Evolutionary conservation across 2,329 filamentous ascomycete genomes (phyloP).

Genomic region (Gremmenia infestans): DNA sequence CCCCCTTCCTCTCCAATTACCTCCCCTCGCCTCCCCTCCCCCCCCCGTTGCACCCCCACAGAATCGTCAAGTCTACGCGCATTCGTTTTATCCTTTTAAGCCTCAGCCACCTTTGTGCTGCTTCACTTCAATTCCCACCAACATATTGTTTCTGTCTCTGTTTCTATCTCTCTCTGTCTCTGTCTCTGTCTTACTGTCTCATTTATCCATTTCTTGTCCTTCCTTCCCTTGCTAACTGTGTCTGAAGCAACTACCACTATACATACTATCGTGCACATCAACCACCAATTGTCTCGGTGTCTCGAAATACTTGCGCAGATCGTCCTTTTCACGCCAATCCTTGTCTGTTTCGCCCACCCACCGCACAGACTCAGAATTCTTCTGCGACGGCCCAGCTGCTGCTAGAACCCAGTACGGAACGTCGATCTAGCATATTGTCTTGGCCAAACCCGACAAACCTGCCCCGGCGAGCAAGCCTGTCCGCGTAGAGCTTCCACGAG

Average conservation of each 20-base stretch:
- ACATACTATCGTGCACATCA: conserved; percentile 11
- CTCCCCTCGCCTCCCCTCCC: too few relatives aligned
- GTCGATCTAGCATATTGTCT: conserved; percentile 1
- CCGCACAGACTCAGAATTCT: conserved; percentile 16
- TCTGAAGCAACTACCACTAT: conserved; percentile 21
- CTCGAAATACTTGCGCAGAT: conserved; percentile 15
- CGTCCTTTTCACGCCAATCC: conserved; percentile 7
- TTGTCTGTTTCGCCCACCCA: conserved; percentile 2
- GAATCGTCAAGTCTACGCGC: conserved; percentile 11
- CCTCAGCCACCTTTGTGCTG: conserved; percentile 25
- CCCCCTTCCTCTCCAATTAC: too few relatives aligned
- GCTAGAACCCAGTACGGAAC: conserved; percentile 9
- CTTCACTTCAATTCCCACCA: neutral
- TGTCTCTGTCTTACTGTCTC: too few relatives aligned
- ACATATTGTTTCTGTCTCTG: too few relatives aligned
- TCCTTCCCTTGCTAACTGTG: conserved; percentile 21
- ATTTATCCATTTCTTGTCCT: too few relatives aligned
- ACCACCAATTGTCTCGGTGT: conserved; percentile 21
- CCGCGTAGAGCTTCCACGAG: too few relatives aligned
- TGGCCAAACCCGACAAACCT: too few relatives aligned
- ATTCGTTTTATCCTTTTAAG: conserved; percentile 17
- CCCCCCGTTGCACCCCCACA: too few relatives aligned
- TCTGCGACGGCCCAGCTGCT: conserved; percentile 13
- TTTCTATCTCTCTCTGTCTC: too few relatives aligned
- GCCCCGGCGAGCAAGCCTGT: too few relatives aligned